These are phyloP conservation scores for Sideroxylon spinosum DNA, from an alignment of 179 eudicot genomes.

Conservation along the genomic window DNA sequence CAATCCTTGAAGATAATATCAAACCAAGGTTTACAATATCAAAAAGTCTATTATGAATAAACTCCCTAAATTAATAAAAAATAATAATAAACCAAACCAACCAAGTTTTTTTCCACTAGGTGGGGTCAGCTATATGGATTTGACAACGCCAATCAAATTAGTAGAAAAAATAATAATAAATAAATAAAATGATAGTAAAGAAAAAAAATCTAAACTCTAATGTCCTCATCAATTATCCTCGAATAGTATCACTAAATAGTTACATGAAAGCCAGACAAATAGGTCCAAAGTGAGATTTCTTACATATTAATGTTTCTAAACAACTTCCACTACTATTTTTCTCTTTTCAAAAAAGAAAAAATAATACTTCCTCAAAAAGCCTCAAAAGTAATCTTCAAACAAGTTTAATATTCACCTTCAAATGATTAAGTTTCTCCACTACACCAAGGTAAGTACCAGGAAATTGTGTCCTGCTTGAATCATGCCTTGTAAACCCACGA, in stretches of 20 bases:
- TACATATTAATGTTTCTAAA: neutral
- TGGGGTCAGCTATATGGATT: too few relatives aligned
- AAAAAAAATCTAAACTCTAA: too few relatives aligned
- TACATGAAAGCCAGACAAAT: neutral
- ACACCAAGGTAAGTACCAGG: constrained; percentile 89
- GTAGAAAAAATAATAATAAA: too few relatives aligned
- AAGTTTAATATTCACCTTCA: constrained; percentile 51
- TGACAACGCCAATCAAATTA: too few relatives aligned
- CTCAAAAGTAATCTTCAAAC: neutral
- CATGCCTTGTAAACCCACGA: constrained; percentile 91
- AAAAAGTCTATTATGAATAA: too few relatives aligned
- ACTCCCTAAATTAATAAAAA: too few relatives aligned
- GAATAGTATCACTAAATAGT: neutral
- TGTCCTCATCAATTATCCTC: too few relatives aligned
- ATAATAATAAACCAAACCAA: too few relatives aligned
- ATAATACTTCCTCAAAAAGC: neutral
- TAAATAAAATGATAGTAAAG: too few relatives aligned
- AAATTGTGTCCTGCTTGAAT: constrained; percentile 56
- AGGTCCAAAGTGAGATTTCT: constrained; percentile 8
- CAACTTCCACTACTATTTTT: neutral
- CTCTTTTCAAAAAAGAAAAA: neutral
- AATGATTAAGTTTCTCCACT: constrained; percentile 85
- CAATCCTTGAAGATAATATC: too few relatives aligned
- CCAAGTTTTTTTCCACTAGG: too few relatives aligned
- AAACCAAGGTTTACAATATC: too few relatives aligned